Evolutionary conservation across 371 early-diverging fungal genomes (phyloP), one percentile per base, ranked within the genome.

Genomic region (Batrachochytrium dendrobatidis): DNA sequence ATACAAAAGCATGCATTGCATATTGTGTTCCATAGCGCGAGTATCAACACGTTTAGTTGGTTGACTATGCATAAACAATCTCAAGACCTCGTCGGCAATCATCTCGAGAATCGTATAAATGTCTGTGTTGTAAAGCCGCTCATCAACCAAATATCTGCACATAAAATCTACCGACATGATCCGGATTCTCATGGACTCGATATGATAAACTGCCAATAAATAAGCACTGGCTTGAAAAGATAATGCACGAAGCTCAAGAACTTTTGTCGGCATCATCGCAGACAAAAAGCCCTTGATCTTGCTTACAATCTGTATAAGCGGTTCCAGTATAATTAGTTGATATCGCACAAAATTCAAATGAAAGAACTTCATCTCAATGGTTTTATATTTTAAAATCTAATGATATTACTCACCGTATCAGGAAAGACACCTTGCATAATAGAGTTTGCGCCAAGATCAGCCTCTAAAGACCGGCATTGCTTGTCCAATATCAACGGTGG

Each of bases 381-480:
- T n/a, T 39, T 39, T 12, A 39, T 12, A 39, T 39, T 39, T 12
- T n/a, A 39, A 39, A n/a, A n/a, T n/a, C 39, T 12, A 12, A 39
- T 39, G 39, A 15, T 39, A n/a, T n/a, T n/a, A 55, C 56, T 1
- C 33, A 74, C 77, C 39, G 61, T 81, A 12, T 91, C 92, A n/a
- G 81, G 62, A 48, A 82, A 78, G 26, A 80, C 84, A 46, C 83
- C 79, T 43, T 86, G 79, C 18, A 92, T 69, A 7, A 94, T 84
- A 8, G 93, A 89, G 66, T 90, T 90, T 61, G 87, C 85, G 59
- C 89, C 88, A 18, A 96, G 72, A 62, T 94, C 94, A n/a, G 85
- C 89, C 58, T 92, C 92, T 32, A 96, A 62, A 22, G 85, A 83
- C 0, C 84, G 77, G 34, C 83, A 78, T 32, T 70, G 62, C 46